Percentiles rank a stretch among this genome's conserved stretches.
These are phyloP conservation scores for Ramalina intermedia DNA, from an alignment of 495 filamentous ascomycete genomes.

Conservation along the genomic window DNA sequence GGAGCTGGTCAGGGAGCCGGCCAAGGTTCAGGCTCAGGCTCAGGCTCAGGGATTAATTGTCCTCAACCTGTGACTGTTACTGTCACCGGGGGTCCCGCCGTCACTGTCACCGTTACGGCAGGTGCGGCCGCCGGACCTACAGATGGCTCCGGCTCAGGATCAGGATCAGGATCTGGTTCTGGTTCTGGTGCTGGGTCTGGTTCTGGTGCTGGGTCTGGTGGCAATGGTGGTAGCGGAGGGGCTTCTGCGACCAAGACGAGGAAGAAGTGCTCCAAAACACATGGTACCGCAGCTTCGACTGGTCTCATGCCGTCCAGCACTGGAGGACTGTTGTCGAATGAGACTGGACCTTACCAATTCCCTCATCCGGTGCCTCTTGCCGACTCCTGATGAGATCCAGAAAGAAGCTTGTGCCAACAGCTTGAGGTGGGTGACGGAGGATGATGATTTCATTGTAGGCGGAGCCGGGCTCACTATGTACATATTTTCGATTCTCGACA, in stretches of 20 bases:
- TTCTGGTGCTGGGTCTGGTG: background rate
- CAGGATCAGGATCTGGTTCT: too few species aligned
- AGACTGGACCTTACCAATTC: background rate
- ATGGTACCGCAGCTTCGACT: background rate
- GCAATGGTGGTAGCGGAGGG: background rate
- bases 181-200: background rate
- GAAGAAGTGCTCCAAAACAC: background rate
- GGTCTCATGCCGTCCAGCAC: background rate
- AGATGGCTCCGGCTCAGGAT: background rate
- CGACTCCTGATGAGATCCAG: background rate
- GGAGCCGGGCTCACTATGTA: too few species aligned
- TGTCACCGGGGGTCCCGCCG: background rate
- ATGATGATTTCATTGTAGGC: too few species aligned
- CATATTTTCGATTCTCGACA: too few species aligned
- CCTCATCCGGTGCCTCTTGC: background rate
- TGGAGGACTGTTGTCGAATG: background rate
- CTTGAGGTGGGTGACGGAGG: too few species aligned
- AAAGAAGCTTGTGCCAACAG: too few species aligned
- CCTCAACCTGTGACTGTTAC: conserved; percentile 2
- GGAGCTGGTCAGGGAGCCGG: too few species aligned
- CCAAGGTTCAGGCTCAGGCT: background rate
- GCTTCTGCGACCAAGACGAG: background rate
- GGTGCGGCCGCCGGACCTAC: background rate
- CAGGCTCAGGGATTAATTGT: background rate
- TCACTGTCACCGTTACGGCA: conserved; percentile 5